phyloP scores from a whole-genome alignment of 768 basidiomycete genomes.

The Tylopilus rubrobrunneus region DNA sequence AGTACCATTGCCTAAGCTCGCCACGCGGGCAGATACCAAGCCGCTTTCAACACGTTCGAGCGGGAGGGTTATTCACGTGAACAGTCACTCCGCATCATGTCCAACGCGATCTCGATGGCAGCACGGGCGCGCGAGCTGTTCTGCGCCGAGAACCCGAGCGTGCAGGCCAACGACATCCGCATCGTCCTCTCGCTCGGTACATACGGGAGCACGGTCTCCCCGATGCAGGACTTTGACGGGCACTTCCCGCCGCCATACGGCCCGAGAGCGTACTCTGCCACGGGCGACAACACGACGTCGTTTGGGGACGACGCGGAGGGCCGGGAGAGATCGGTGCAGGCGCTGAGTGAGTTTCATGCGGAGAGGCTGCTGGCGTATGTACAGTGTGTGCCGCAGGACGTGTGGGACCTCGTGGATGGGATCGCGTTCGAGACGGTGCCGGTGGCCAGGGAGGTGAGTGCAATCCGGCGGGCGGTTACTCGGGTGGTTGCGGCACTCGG shows the following conservation, averaged over 20 bases:
- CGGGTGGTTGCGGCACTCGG: constrained; percentile 28
- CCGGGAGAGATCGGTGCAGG: constrained; percentile 39
- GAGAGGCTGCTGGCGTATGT: constrained; percentile 56
- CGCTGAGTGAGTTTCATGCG: constrained; percentile 60
- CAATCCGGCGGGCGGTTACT: constrained; percentile 59
- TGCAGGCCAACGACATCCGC: constrained; percentile 28
- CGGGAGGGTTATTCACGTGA: constrained; percentile 44
- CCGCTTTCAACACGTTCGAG: constrained; percentile 50
- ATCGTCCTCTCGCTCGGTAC: constrained; percentile 73
- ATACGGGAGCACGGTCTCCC: constrained; percentile 62
- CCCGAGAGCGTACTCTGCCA: constrained; percentile 41
- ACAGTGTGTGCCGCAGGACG: constrained; percentile 33
- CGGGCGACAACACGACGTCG: constrained; percentile 38
- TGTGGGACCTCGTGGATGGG: constrained; percentile 57
- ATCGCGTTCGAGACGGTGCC: constrained; percentile 81
- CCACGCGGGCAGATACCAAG: constrained; percentile 54
- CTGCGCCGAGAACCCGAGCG: constrained; percentile 19
- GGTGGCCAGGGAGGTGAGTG: constrained; percentile 56
- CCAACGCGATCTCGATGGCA: constrained; percentile 50
- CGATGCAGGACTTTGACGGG: constrained; percentile 72
- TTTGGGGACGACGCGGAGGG: constrained; percentile 37
- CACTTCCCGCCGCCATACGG: constrained; percentile 76
- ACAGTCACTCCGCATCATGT: constrained; percentile 48
- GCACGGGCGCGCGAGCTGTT: constrained; percentile 40
- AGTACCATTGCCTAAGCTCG: background rate